Base-by-base conservation (phyloP, 768 basidiomycete species). In the Pholiota conissans region DNA sequence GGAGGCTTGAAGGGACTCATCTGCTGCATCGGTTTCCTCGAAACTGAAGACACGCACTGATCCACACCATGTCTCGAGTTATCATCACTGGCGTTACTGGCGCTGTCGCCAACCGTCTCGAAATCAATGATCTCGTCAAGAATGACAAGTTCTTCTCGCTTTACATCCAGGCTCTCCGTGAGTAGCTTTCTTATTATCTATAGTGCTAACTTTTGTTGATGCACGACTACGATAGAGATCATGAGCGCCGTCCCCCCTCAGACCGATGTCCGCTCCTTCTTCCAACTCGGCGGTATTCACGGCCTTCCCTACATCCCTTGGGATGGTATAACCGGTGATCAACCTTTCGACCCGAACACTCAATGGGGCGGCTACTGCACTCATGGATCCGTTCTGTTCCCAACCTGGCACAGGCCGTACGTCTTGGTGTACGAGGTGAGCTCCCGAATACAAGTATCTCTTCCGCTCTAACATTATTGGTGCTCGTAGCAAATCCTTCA, bases 391-490 rank as follows among this genome's bases (percentile, higher is more conserved):
- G 72, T 77, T 8, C 68, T 83, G 9, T 84, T 84, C 72, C 82
- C 82, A 7, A 82, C 79, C 4, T 84, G 80, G 79, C 83, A 85
- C 60, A 68, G 84, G 49, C 80, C 81, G 2, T 84, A 84, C 59
- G 65, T 84, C 24, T 65, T 76, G 30, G 66, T 83, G 1, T 76
- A 75, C 56, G 83, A 85, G 73, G 83, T 83, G 46, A 9, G 71
- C 30, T n/a, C 39, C 14, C n/a, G 11, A 13, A 5, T 26, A 45
- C 40, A 24, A 37, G 1, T 16, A 6, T n/a, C 3, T 20, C 24
- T 18, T 28, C 20, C n/a, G 14, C n/a, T 47, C 10, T 30, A 34
- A n/a, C 34, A 24, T 52, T 14, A 47, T 48, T 18, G 55, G 10
- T 30, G 16, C 49, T 6, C 49, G 49, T 51, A 84, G 82, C 82